Percentiles rank a stretch among this genome's conserved stretches.
These are phyloP conservation scores for Stereocaulon alpinum DNA, from an alignment of 495 filamentous ascomycete genomes.

Conservation along the genomic window DNA sequence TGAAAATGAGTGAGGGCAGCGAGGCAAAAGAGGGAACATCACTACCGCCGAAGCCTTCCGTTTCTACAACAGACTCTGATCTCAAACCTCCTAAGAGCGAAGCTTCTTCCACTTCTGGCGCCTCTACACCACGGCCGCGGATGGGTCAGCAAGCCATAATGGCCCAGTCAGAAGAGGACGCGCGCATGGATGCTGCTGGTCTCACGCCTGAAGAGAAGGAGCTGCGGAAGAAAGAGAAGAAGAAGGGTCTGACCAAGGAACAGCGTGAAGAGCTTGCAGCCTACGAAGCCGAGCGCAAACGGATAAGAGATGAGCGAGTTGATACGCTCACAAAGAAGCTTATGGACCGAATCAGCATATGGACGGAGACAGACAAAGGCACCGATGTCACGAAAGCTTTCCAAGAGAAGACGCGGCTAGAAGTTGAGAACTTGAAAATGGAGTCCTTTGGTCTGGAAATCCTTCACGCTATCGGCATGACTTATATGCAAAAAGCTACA, in stretches of 20 bases:
- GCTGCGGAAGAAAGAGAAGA: conserved; percentile 73
- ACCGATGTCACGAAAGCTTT: conserved; percentile 77
- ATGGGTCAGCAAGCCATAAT: conserved; percentile 75
- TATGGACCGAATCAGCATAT: conserved; percentile 80
- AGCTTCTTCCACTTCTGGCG: conserved; percentile 35
- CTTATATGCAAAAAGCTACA: conserved; percentile 78
- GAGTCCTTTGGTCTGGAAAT: conserved; percentile 97
- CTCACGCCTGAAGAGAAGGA: conserved; percentile 69
- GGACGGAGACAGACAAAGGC: conserved; percentile 94
- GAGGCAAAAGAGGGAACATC: conserved; percentile 23
- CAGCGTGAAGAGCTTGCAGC: conserved; percentile 82
- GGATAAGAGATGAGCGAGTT: conserved; percentile 82
- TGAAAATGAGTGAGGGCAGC: conserved; percentile 30
- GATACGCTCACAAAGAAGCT: conserved; percentile 74
- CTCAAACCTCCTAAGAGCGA: conserved; percentile 19
- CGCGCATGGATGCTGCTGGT: conserved; percentile 55
- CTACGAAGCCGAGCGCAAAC: conserved; percentile 75
- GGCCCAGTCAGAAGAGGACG: conserved; percentile 81
- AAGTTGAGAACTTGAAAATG: conserved; percentile 98
- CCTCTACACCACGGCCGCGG: conserved; percentile 55
- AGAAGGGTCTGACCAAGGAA: conserved; percentile 80
- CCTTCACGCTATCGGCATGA: conserved; percentile 83
- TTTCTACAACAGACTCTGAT: conserved; percentile 24
- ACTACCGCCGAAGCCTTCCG: conserved; percentile 17
- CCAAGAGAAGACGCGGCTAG: conserved; percentile 83